Evolutionary conservation across 2,329 filamentous ascomycete genomes (phyloP), one percentile per base, ranked within the genome.

Genomic region (Calonectria ilicicola): DNA sequence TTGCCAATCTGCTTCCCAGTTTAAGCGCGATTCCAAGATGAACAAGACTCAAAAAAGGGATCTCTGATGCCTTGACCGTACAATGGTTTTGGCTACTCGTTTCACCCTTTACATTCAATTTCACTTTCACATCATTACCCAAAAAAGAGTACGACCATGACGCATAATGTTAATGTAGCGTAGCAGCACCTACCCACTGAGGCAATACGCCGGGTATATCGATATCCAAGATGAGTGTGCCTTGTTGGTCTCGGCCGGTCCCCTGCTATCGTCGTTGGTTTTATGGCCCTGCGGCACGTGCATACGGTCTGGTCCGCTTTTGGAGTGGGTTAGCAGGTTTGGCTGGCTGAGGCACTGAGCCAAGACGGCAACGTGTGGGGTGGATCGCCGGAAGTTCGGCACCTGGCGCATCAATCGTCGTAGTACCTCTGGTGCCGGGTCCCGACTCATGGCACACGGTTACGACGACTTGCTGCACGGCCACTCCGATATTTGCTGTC

Each of bases 61-160:
- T 89, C 89, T 92, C 91, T 92, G 91, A 91, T 85, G 86, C 88
- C 87, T 83, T 77, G 80, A 81, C 60, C 72, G 74, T 78, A 38
- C 35, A 77, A 70, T 91, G 87, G 87, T 87, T 84, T 82, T 83
- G 88, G 88, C 86, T 84, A 87, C 89, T 92, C 90, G 90, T 92
- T 92, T 91, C 87, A 88, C 89, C 87, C 89, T 87, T 86, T 79
- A 92, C 90, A 91, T 87, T 72, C 75, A 35, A 6, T 9, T 32
- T n/a, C n/a, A n/a, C n/a, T n/a, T n/a, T n/a, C n/a, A n/a, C n/a
- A 35, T 35, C 32, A 26, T 35, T 67, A 40, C 8, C 19, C 38
- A 47, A 19, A 63, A 44, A 47, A 17, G 3, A 35, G 32, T 32
- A 35, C 32, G 10, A 10, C 7, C 7, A 35, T 35, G 26, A 63